Percentiles rank a stretch among this genome's conserved stretches.
phyloP scores from a whole-genome alignment of 495 filamentous ascomycete genomes.

The Neurospora intermedia region DNA sequence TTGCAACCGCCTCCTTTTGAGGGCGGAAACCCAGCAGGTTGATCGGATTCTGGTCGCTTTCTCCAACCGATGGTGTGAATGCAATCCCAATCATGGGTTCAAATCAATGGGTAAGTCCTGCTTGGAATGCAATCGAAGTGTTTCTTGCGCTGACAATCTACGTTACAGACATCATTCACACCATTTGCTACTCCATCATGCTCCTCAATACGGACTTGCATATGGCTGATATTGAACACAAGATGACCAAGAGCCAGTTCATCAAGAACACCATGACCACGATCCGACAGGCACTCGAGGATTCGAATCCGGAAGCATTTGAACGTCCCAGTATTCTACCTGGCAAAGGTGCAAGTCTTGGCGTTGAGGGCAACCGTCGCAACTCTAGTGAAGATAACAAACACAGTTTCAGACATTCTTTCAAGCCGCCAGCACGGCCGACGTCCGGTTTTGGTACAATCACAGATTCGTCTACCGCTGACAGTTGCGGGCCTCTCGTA shows the following conservation, averaged over 20 bases:
- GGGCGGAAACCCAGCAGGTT: conserved; percentile 93
- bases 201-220: conserved; percentile 95
- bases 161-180: conserved; percentile 77
- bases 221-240: conserved; percentile 83
- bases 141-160: conserved; percentile 1
- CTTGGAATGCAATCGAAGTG: not conserved
- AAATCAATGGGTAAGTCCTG: conserved; percentile 61
- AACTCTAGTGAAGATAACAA: conserved; percentile 35
- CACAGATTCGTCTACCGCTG: conserved; percentile 17
- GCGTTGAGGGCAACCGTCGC: conserved; percentile 15
- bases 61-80: conserved; percentile 81
- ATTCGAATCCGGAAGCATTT: conserved; percentile 57
- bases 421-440: conserved; percentile 35
- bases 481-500: conserved; percentile 58
- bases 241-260: conserved; percentile 91
- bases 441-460: conserved; percentile 31
- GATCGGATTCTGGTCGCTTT: conserved; percentile 88
- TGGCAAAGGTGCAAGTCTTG: conserved; percentile 22
- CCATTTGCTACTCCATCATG: conserved; percentile 91
- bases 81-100: conserved; percentile 91
- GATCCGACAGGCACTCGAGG: conserved; percentile 61
- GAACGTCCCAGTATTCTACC: conserved; percentile 40
- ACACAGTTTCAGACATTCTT: conserved; percentile 32
- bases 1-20: conserved; percentile 72
- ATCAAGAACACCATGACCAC: conserved; percentile 95